phyloP scores from a whole-genome alignment of 129 eudicot species.

The Escallonia rubra region DNA sequence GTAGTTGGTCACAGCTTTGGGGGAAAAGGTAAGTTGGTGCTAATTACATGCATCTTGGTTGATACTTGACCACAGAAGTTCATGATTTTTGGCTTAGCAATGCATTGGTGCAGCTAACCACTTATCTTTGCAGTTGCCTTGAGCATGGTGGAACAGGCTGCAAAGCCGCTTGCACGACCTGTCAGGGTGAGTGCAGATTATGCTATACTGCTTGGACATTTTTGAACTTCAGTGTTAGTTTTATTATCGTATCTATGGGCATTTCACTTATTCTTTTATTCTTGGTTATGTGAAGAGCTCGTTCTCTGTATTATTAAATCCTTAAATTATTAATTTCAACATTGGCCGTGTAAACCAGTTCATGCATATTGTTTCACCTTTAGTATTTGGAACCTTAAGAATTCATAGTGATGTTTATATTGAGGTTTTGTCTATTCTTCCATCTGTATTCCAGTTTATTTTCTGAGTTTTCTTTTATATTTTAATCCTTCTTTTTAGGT shows the following conservation, averaged over 20 bases:
- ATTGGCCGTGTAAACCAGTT: background rate
- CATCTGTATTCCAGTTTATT: constrained; percentile 2
- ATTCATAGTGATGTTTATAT: background rate
- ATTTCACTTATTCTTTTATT: background rate
- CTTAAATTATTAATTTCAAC: background rate
- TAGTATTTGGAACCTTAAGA: background rate
- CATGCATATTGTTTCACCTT: background rate
- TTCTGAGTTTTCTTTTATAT: constrained; percentile 3
- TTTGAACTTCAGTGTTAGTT: background rate
- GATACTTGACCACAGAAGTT: background rate
- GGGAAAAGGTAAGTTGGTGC: constrained; percentile 67
- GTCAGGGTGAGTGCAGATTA: constrained; percentile 56
- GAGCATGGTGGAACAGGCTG: constrained; percentile 98
- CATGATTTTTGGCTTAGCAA: too few species aligned
- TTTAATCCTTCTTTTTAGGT: constrained; percentile 38
- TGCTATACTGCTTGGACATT: background rate
- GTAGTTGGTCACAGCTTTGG: constrained; percentile 98
- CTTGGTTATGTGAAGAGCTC: too few species aligned
- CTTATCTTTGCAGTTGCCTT: constrained; percentile 65
- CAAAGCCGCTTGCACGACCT: constrained; percentile 94
- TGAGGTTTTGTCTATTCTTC: background rate
- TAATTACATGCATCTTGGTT: background rate
- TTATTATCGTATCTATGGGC: background rate
- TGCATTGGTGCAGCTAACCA: too few species aligned
- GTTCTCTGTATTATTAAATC: too few species aligned